These are phyloP conservation scores for Kazachstania kunashirensis DNA, from an alignment of 805 yeast species.

Conservation along the genomic window DNA sequence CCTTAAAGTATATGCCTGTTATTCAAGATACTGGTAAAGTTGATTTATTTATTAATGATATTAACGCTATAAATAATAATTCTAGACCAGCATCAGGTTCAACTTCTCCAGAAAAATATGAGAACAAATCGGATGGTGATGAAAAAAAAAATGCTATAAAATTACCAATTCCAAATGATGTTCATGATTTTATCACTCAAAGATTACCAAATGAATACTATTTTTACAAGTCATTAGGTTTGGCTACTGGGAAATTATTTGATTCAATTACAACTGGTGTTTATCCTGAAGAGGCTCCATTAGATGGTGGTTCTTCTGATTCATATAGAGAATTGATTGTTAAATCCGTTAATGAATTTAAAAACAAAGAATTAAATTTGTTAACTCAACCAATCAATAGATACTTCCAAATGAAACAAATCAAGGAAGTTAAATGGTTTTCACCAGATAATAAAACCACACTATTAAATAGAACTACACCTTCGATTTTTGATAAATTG, in stretches of 20 bases:
- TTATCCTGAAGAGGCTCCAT: constrained; percentile 52
- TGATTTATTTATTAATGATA: constrained; percentile 36
- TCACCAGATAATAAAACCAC: constrained; percentile 32
- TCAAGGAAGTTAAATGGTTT: constrained; percentile 49
- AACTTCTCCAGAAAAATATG: not conserved
- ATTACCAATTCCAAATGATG: constrained; percentile 53
- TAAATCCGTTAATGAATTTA: constrained; percentile 36
- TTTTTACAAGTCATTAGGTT: constrained; percentile 72
- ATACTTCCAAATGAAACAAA: constrained; percentile 69
- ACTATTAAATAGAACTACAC: constrained; percentile 44
- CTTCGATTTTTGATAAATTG: constrained; percentile 40
- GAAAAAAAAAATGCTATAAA: not conserved
- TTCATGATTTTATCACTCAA: constrained; percentile 74
- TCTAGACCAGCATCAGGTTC: not conserved
- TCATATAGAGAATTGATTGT: constrained; percentile 50
- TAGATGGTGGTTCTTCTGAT: constrained; percentile 50
- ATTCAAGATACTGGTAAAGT: constrained; percentile 60
- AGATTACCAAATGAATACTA: constrained; percentile 78
- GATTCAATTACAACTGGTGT: constrained; percentile 60
- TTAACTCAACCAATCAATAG: constrained; percentile 68
- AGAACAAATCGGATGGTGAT: not conserved
- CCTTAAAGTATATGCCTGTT: constrained; percentile 66
- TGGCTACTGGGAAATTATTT: constrained; percentile 46
- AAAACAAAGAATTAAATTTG: constrained; percentile 55
- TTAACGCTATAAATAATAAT: not conserved